Evolutionary conservation across 169 alveolate genomes (phyloP).

Genomic region (Plasmodium vivax): DNA sequence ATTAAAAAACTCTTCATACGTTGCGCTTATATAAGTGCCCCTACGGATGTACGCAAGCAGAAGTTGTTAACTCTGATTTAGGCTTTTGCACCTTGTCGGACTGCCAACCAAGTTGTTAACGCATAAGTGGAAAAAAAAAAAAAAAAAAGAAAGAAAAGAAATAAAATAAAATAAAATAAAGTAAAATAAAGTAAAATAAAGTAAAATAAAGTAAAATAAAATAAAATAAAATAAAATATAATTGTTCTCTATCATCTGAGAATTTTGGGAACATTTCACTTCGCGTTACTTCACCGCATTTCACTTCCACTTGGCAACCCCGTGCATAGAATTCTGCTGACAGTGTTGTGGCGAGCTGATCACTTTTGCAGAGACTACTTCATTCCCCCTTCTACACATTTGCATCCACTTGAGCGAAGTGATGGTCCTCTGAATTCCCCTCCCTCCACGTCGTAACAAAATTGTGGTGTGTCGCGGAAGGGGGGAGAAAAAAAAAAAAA

Average conservation of each 20-base stretch:
- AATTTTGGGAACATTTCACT: background rate
- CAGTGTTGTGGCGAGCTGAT: background rate
- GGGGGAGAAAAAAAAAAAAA: background rate
- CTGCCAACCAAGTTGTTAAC: background rate
- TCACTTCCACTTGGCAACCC: background rate
- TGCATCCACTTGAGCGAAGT: background rate
- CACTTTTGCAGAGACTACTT: background rate
- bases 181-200: background rate
- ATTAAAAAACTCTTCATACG: background rate
- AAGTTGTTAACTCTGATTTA: background rate
- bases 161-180: background rate
- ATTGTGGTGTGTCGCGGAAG: background rate
- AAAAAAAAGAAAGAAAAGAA: background rate
- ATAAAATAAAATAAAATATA: background rate
- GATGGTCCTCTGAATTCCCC: slow-evolving; percentile 12
- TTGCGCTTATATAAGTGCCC: background rate
- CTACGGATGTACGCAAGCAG: background rate
- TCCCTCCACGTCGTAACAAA: background rate
- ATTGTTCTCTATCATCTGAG: background rate
- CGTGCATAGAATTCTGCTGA: background rate
- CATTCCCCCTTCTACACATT: background rate
- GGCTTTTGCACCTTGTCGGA: background rate
- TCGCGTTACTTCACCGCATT: background rate
- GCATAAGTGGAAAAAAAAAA: background rate
- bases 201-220: too few species aligned